These are phyloP conservation scores for Hypoxylon sp. DNA, from an alignment of 2,329 filamentous ascomycete genomes.

Conservation along the genomic window DNA sequence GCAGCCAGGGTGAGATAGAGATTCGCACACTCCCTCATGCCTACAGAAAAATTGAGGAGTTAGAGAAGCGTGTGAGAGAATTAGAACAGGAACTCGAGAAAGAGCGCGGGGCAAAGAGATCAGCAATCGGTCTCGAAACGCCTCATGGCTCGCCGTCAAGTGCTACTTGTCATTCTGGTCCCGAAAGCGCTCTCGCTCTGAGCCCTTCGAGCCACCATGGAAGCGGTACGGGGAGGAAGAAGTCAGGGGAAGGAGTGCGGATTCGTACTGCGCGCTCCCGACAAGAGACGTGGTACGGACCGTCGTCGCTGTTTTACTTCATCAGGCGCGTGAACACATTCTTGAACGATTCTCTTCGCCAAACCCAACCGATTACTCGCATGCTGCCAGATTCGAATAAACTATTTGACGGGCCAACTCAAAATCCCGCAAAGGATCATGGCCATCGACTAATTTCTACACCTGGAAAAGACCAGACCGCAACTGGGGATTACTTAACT, in stretches of 20 bases:
- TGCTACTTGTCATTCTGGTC: conserved; percentile 12
- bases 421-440: conserved; percentile 15
- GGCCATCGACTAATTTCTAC: conserved; percentile 1
- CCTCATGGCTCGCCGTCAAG: conserved; percentile 28
- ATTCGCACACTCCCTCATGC: conserved; percentile 39
- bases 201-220: conserved; percentile 17
- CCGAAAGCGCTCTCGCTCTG: conserved; percentile 1
- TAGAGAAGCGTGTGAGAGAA: conserved; percentile 38
- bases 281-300: conserved; percentile 41
- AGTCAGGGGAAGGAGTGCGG: conserved; percentile 29
- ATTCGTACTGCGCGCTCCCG: conserved; percentile 35
- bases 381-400: conserved; percentile 38
- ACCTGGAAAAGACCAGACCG: conserved; percentile 3
- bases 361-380: conserved; percentile 34
- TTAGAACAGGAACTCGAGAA: conserved; percentile 39
- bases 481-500: conserved; percentile 27
- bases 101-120: conserved; percentile 25
- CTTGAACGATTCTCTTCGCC: conserved; percentile 36
- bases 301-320: conserved; percentile 40
- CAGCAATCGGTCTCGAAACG: conserved; percentile 14
- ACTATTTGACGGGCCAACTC: conserved; percentile 30
- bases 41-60: conserved; percentile 36
- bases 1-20: conserved; percentile 37
- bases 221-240: conserved; percentile 24
- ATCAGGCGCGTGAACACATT: conserved; percentile 40